Conservation (phyloP, 2,329 filamentous ascomycete genomes). For the Mycosphaerella sp. region DNA sequence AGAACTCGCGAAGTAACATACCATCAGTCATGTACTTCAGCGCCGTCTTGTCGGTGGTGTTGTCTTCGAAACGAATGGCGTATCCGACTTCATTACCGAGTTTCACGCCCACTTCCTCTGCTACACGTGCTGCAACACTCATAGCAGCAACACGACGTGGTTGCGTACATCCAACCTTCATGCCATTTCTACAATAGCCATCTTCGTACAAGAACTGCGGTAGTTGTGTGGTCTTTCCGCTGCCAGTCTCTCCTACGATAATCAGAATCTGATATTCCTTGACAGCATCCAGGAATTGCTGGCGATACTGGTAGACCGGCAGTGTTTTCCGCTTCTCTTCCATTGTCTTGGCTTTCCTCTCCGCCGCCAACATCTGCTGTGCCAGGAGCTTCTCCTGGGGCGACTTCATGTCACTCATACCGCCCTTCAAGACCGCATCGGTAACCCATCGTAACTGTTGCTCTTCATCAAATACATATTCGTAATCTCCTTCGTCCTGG, state of each 20-base stretch:
- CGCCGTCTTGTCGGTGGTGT: constrained; percentile 82
- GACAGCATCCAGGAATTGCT: constrained; percentile 82
- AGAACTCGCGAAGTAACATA: constrained; percentile 83
- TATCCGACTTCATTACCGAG: constrained; percentile 92
- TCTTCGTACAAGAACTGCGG: constrained; percentile 91
- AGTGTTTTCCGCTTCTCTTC: constrained; percentile 86
- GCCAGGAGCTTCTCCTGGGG: constrained; percentile 74
- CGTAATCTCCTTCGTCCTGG: constrained; percentile 76
- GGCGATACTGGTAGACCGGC: constrained; percentile 81
- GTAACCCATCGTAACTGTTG: constrained; percentile 81
- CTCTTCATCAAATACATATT: constrained; percentile 85
- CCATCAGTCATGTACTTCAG: constrained; percentile 98
- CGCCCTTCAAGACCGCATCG: constrained; percentile 66
- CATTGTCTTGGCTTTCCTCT: constrained; percentile 80
- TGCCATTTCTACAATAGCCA: constrained; percentile 74
- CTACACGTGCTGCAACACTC: constrained; percentile 93
- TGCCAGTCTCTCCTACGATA: constrained; percentile 90
- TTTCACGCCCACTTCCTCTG: constrained; percentile 86
- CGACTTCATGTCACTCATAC: constrained; percentile 59
- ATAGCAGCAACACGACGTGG: constrained; percentile 93
- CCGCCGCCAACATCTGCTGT: constrained; percentile 78
- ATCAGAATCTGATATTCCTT: constrained; percentile 80
- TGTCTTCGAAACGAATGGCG: constrained; percentile 89
- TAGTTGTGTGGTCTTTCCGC: constrained; percentile 91
- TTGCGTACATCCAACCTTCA: constrained; percentile 89